Conservation (phyloP, 208 protist species). For the Wallacemonas sp. region DNA sequence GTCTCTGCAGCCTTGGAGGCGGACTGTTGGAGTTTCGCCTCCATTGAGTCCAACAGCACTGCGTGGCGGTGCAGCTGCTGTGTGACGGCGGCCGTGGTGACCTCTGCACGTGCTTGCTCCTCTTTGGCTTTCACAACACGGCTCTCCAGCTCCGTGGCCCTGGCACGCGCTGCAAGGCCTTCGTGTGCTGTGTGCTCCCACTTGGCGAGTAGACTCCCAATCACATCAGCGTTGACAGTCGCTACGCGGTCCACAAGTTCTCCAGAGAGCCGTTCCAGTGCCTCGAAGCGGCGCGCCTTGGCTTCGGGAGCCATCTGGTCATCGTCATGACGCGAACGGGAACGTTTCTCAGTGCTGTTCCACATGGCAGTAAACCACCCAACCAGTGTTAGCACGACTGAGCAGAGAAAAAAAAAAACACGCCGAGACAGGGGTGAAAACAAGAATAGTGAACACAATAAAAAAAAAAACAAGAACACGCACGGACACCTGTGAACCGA, state of each 20-base stretch:
- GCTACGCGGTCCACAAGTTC: conserved; percentile 18
- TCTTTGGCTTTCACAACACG: not conserved
- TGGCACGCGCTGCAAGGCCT: not conserved
- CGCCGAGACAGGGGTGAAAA: not conserved
- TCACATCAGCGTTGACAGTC: conserved; percentile 25
- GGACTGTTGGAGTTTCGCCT: conserved; percentile 1
- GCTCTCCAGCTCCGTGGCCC: not conserved
- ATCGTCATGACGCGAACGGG: conserved; percentile 8
- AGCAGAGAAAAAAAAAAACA: conserved; percentile 2
- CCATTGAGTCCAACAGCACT: conserved; percentile 5
- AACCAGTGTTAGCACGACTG: not conserved
- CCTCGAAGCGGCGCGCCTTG: conserved; percentile 9
- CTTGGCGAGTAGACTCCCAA: conserved; percentile 15
- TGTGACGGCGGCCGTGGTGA: not conserved
- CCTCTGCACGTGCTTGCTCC: not conserved
- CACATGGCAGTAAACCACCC: too few relatives aligned
- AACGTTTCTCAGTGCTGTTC: not conserved
- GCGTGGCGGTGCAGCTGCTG: not conserved
- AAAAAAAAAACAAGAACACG: conserved; percentile 10
- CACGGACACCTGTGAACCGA: too few relatives aligned
- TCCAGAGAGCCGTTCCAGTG: conserved; percentile 11
- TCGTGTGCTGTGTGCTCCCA: conserved; percentile 20
- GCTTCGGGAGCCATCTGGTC: conserved; percentile 3
- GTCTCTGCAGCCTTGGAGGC: conserved; percentile 1
- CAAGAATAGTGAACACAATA: not conserved